A percentile compares a stretch with the other conserved stretches of the same genome.
phyloP scores from a whole-genome alignment of 2,329 filamentous ascomycete genomes.

The Hymenoscyphus infarciens region DNA sequence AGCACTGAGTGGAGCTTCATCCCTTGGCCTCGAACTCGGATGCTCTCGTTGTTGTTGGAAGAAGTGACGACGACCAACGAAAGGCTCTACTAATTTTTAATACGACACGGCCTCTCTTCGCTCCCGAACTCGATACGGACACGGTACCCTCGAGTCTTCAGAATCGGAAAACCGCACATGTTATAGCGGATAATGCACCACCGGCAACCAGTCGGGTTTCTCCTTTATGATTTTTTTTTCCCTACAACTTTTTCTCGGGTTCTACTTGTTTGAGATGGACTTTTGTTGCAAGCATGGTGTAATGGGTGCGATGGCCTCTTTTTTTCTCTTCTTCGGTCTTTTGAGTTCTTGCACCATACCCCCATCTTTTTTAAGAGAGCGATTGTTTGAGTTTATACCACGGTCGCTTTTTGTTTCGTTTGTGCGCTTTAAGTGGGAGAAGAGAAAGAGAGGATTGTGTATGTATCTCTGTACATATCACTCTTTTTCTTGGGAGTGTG shows the following conservation, averaged over 20 bases:
- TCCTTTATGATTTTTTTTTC: neutral
- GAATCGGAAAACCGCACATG: neutral
- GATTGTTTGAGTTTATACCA: neutral
- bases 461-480: neutral
- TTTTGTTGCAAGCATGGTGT: neutral
- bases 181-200: too few species aligned
- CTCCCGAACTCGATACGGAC: neutral
- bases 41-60: too few species aligned
- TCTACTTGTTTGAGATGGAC: too few species aligned
- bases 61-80: neutral
- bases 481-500: neutral
- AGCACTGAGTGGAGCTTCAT: too few species aligned
- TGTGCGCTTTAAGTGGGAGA: neutral
- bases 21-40: too few species aligned
- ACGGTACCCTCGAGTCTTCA: neutral
- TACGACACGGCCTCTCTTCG: constrained; percentile 1
- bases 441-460: neutral
- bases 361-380: neutral
- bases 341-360: neutral
- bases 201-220: neutral
- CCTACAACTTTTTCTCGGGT: too few species aligned
- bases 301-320: neutral
- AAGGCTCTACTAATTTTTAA: neutral
- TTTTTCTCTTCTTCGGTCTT: neutral
- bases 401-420: neutral